A percentile compares a stretch with the other conserved stretches of the same genome.
These are phyloP conservation scores for Halteria grandinella DNA, from an alignment of 73 alveolate species.

Conservation along the genomic window DNA sequence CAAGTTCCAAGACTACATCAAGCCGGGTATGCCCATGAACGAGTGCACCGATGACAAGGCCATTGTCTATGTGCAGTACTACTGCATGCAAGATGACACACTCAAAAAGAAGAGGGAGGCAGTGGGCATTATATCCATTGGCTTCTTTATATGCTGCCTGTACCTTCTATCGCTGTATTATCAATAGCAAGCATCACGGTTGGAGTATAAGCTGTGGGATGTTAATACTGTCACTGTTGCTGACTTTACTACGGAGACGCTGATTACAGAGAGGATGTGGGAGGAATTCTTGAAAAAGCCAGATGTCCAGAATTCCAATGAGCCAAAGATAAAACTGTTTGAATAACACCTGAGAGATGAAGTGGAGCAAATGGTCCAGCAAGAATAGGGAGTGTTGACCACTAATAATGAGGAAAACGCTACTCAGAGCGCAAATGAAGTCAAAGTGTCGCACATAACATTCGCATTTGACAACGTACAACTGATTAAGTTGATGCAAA, in stretches of 20 bases:
- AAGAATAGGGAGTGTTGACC: not conserved
- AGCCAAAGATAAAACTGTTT: slow-evolving; percentile 14
- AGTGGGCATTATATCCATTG: slow-evolving; percentile 7
- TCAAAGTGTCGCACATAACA: slow-evolving; percentile 49
- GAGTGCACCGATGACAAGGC: slow-evolving; percentile 28
- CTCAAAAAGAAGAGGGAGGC: slow-evolving; percentile 48
- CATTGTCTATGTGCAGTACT: slow-evolving; percentile 31
- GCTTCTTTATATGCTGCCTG: slow-evolving; percentile 15
- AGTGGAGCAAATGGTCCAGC: slow-evolving; percentile 9
- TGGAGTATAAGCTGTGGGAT: slow-evolving; percentile 54
- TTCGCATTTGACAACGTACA: slow-evolving; percentile 58
- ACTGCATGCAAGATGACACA: slow-evolving; percentile 30
- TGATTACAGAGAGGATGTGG: slow-evolving; percentile 8
- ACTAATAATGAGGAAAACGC: not conserved
- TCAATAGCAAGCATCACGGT: not conserved
- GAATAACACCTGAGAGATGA: slow-evolving; percentile 3
- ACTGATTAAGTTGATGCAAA: slow-evolving; percentile 7
- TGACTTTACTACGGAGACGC: slow-evolving; percentile 58
- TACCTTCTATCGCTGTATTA: slow-evolving; percentile 21
- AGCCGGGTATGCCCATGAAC: not conserved
- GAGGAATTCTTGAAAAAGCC: not conserved
- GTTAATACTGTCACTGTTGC: slow-evolving; percentile 63
- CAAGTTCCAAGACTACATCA: not conserved
- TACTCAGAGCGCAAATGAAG: not conserved
- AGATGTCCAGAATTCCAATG: not conserved